These are phyloP conservation scores for Ramularia endophylla DNA, from an alignment of 2,329 filamentous ascomycete species.

Conservation along the genomic window DNA sequence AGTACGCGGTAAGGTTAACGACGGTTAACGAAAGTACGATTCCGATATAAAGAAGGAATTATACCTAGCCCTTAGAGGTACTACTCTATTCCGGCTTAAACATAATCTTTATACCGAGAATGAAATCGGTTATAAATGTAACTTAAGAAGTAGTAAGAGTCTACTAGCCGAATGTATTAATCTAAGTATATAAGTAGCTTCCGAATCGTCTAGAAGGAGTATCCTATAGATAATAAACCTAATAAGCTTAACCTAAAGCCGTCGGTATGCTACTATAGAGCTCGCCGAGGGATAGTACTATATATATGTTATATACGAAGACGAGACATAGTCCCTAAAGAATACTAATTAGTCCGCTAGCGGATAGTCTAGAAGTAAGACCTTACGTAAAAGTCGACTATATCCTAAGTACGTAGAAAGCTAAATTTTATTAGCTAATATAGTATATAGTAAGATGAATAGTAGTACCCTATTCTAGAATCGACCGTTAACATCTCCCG, in stretches of 20 bases:
- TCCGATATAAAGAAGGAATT: slow-evolving; percentile 51
- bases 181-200: slow-evolving; percentile 55
- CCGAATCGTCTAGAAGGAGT: slow-evolving; percentile 41
- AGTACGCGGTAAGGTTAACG: slow-evolving; percentile 49
- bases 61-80: slow-evolving; percentile 44
- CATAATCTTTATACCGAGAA: slow-evolving; percentile 52
- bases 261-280: slow-evolving; percentile 55
- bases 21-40: slow-evolving; percentile 44
- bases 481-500: too few relatives aligned
- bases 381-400: slow-evolving; percentile 54
- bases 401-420: slow-evolving; percentile 53
- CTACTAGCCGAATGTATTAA: slow-evolving; percentile 57
- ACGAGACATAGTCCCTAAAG: slow-evolving; percentile 53
- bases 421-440: too few relatives aligned
- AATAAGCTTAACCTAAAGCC: slow-evolving; percentile 55
- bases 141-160: slow-evolving; percentile 50
- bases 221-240: slow-evolving; percentile 44
- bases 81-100: slow-evolving; percentile 46
- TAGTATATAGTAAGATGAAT: too few relatives aligned
- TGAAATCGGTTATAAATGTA: slow-evolving; percentile 54
- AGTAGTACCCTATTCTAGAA: too few relatives aligned
- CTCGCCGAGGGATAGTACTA: slow-evolving; percentile 52
- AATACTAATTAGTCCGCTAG: slow-evolving; percentile 49
- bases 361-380: slow-evolving; percentile 46
- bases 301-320: slow-evolving; percentile 44